These are phyloP conservation scores for Solanum sitiens DNA, from an alignment of 257 asterid genomes.

Conservation along the genomic window DNA sequence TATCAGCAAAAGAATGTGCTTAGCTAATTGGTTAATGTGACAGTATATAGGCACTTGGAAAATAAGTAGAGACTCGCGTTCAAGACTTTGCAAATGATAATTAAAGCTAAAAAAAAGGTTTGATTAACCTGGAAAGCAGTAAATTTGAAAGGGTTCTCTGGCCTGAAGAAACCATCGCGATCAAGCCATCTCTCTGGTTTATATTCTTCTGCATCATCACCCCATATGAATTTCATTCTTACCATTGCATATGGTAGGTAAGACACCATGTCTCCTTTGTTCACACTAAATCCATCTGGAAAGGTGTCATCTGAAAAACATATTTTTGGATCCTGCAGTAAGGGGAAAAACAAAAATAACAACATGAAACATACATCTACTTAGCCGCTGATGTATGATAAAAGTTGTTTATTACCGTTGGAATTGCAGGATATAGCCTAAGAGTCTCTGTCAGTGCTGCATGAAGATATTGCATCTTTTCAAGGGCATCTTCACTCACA, in stretches of 20 bases:
- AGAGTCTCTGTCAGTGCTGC: constrained; percentile 36
- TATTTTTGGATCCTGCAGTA: constrained; percentile 36
- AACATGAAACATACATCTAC: not conserved
- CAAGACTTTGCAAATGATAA: not conserved
- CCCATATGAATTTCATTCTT: constrained; percentile 48
- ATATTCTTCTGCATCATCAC: constrained; percentile 31
- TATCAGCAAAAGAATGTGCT: not conserved
- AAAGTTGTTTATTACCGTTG: constrained; percentile 27
- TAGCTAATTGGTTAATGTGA: not conserved
- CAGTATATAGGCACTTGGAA: not conserved
- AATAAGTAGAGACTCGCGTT: not conserved
- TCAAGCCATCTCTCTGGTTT: constrained; percentile 57
- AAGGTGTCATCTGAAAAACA: constrained; percentile 29
- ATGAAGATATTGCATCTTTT: constrained; percentile 26
- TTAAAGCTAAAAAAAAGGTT: not conserved
- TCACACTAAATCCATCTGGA: constrained; percentile 45
- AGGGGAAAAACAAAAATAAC: not conserved
- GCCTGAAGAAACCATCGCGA: constrained; percentile 27
- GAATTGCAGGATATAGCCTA: constrained; percentile 53
- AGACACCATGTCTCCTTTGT: constrained; percentile 31
- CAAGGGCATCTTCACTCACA: constrained; percentile 34
- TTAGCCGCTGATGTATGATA: not conserved
- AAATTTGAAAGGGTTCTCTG: constrained; percentile 45
- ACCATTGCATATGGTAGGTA: constrained; percentile 60
- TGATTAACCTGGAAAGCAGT: constrained; percentile 42